Evolutionary conservation across 1,284 basidiomycete species (phyloP).

Genomic region (Amylostereum chailletii): DNA sequence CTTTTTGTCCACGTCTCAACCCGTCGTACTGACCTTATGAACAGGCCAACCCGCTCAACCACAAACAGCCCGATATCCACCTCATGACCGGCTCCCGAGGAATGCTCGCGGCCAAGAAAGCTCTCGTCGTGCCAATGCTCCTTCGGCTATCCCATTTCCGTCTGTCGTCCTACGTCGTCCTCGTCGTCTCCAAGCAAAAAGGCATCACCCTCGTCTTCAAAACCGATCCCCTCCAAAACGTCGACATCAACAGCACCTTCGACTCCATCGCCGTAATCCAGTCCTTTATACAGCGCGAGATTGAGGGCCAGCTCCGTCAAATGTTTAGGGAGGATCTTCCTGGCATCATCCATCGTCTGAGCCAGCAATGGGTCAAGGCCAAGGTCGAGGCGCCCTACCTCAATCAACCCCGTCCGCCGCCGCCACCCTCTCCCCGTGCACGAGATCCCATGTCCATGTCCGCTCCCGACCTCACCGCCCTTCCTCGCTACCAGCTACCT

Average conservation of each 20-base stretch:
- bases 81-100: constrained; percentile 68
- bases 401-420: constrained; percentile 32
- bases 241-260: constrained; percentile 96
- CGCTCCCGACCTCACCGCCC: constrained; percentile 22
- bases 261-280: constrained; percentile 98
- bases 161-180: constrained; percentile 92
- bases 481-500: background rate
- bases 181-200: constrained; percentile 94
- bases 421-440: constrained; percentile 12
- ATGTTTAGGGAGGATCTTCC: constrained; percentile 98
- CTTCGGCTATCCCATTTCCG: constrained; percentile 93
- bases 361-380: constrained; percentile 89
- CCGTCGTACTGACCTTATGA: no score
- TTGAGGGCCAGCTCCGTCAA: constrained; percentile 93
- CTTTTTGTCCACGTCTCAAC: no score
- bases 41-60: constrained; percentile 92
- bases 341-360: constrained; percentile 92
- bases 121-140: constrained; percentile 95
- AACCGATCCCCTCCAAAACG: constrained; percentile 96
- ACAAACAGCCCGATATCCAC: constrained; percentile 78
- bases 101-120: constrained; percentile 88
- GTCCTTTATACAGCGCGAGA: constrained; percentile 93
- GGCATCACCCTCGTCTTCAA: constrained; percentile 99
- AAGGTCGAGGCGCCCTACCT: constrained; percentile 78
- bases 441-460: constrained; percentile 16